Conservation (phyloP, 192 early-diverging fungal species). For the Gorgonomyces haynaldii region DNA sequence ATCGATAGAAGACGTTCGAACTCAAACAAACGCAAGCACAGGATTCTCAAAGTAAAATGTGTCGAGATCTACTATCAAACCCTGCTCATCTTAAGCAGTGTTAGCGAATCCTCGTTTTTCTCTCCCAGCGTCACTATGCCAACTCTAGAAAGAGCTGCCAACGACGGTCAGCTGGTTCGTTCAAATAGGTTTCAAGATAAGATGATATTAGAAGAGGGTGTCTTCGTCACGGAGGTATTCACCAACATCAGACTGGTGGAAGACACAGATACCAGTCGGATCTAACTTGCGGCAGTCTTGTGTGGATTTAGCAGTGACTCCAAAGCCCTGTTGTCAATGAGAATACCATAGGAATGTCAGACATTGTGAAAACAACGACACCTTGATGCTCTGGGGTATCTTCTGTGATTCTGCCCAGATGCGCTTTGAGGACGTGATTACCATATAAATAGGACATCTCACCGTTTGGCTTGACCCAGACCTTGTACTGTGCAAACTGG, state of each 20-base stretch:
- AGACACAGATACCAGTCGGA: conserved; percentile 86
- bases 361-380: conserved; percentile 88
- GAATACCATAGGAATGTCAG: conserved; percentile 70
- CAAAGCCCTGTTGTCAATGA: conserved; percentile 59
- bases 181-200: no score
- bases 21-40: no score
- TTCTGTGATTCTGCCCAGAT: conserved; percentile 92
- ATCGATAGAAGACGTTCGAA: no score
- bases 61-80: no score
- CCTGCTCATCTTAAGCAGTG: no score
- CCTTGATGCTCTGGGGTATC: conserved; percentile 98
- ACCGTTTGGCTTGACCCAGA: conserved; percentile 98
- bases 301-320: conserved; percentile 89
- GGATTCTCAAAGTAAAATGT: no score
- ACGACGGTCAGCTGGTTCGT: no score
- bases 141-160: no score
- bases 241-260: conserved; percentile 96
- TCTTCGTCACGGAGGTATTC: conserved; percentile 66
- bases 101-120: no score
- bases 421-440: conserved; percentile 95
- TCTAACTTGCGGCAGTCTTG: conserved; percentile 84
- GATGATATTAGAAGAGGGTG: conserved; percentile 22
- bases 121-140: no score
- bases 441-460: conserved; percentile 99
- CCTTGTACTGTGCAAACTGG: conserved; percentile 95